Evolutionary conservation across 148 eudicot genomes (phyloP).

Genomic region (Linanthus parryae): DNA sequence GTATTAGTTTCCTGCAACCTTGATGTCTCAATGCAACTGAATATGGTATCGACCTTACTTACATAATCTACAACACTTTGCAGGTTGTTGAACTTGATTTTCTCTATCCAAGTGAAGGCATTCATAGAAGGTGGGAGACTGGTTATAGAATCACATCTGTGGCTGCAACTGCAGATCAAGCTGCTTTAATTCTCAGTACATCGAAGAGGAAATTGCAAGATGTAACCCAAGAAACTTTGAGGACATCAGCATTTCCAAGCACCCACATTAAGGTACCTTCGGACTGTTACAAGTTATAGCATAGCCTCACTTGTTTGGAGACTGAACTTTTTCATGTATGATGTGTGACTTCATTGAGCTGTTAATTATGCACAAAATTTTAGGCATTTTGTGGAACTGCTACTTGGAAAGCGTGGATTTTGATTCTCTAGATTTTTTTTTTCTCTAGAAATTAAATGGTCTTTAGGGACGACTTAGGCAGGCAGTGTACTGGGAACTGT

Average conservation of each 20-base stretch:
- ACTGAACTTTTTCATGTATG: not conserved
- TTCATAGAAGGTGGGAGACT: conserved; percentile 49
- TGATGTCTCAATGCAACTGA: not conserved
- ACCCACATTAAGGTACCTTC: conserved; percentile 43
- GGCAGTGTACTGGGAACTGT: no score
- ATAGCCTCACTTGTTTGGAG: not conserved
- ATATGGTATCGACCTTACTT: not conserved
- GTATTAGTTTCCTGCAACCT: conserved; percentile 15
- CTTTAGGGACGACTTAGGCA: not conserved
- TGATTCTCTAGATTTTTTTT: not conserved
- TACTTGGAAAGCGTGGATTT: not conserved
- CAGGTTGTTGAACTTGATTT: conserved; percentile 36
- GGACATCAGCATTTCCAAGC: conserved; percentile 40
- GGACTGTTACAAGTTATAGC: not conserved
- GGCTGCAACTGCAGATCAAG: conserved; percentile 45
- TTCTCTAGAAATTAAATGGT: not conserved
- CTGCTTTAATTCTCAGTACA: conserved; percentile 41
- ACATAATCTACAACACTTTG: not conserved
- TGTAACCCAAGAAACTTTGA: conserved; percentile 42
- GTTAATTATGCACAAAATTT: no score
- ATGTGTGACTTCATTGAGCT: not conserved
- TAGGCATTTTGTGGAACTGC: not conserved
- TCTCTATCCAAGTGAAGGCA: conserved; percentile 54
- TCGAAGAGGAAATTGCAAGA: conserved; percentile 32
- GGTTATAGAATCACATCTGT: conserved; percentile 43